Evolutionary conservation across 805 yeast species (phyloP), one percentile per base, ranked within the genome.

Genomic region (Candida alai): DNA sequence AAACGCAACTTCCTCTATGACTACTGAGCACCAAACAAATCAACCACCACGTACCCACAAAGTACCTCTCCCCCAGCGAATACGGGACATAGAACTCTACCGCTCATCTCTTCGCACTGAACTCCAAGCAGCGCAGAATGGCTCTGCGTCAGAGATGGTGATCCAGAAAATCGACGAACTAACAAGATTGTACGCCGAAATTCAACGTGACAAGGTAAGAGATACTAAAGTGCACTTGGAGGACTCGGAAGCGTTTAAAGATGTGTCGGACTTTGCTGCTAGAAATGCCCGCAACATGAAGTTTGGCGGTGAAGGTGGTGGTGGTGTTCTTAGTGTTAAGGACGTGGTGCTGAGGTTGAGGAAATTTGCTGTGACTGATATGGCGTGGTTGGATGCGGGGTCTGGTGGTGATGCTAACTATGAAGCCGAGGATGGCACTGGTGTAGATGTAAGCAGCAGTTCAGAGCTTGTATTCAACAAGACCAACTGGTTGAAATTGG

Each of bases 161-260:
- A 49, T 45, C 3, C 19, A 36, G 19, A 32, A 45, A 19, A 31
- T 48, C 4, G 28, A 39, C 14, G 49, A 44, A 22, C 29, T 49
- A 6, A 32, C 37, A 13, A 15, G 31, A 7, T 33, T 46, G 10
- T 42, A 40, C 17, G 20, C 25, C 4, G 26, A 19, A 13, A 31
- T 42, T 4, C 65, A 63, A 21, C 56, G 52, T 5, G 58, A 60
- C 17, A 51, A 45, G n/a, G 51, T 51, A 23, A 46, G 49, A 36
- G 67, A 63, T 30, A 58, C 66, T 8, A 52, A 55, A 17, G 51
- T 64, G 36, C 67, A 61, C 26, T 48, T 62, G 37, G 53, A 73
- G 37, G 94, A 84, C 54, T 70, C 90, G 1, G 76, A 76, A 36
- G 77, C 82, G 4, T 65, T 84, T 44, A 62, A 66, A 19, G 77